Evolutionary conservation across 129 eudicot species (phyloP).

Genomic region (Lonicera japonica): DNA sequence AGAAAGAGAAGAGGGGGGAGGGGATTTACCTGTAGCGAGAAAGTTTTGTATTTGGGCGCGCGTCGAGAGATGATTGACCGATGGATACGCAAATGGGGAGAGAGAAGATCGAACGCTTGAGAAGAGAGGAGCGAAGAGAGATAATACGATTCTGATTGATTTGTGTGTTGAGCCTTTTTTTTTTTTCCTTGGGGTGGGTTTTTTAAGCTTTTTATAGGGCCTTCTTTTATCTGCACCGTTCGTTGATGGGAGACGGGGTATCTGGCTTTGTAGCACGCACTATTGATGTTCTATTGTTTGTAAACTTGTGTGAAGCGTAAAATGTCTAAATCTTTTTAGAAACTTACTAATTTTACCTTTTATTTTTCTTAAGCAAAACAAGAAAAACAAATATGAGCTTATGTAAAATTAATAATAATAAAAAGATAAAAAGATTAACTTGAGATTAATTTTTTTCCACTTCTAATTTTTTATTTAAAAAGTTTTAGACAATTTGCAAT

Average conservation of each 20-base stretch:
- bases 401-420: no score
- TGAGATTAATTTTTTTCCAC: no score
- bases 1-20: constrained; percentile 18
- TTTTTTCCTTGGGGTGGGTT: no score
- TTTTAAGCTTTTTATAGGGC: background rate
- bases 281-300: background rate
- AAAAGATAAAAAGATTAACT: background rate
- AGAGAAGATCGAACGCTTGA: constrained; percentile 58
- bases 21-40: constrained; percentile 13
- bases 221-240: constrained; percentile 24
- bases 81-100: constrained; percentile 1
- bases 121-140: constrained; percentile 18
- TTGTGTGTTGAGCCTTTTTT: background rate
- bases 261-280: background rate
- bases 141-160: constrained; percentile 6
- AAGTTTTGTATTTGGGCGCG: constrained; percentile 37
- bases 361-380: no score
- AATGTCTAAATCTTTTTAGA: background rate
- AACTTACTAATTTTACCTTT: no score
- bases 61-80: constrained; percentile 15
- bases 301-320: background rate
- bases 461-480: no score
- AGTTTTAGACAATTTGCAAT: background rate
- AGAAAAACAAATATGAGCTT: no score
- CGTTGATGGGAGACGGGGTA: constrained; percentile 5